A percentile compares a stretch with the other conserved stretches of the same genome.
These are phyloP conservation scores for Ascochyta fabae DNA, from an alignment of 2,329 filamentous ascomycete genomes.

Conservation along the genomic window DNA sequence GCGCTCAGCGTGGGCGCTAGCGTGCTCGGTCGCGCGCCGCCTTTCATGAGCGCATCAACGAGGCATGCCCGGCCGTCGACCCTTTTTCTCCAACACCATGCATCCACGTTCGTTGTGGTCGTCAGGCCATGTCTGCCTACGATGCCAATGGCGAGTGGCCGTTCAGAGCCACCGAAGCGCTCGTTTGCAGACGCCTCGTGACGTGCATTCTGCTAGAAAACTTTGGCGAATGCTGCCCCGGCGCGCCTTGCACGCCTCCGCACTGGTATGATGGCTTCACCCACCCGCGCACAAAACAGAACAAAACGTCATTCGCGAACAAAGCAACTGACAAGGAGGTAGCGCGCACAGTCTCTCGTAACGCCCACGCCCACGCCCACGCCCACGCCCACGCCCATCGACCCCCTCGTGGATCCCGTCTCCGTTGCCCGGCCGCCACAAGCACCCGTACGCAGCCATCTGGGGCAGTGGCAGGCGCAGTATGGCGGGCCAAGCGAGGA, in stretches of 20 bases:
- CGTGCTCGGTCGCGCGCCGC: conserved; percentile 18
- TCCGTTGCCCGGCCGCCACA: conserved; percentile 22
- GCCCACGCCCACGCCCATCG: conserved; percentile 8
- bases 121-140: conserved; percentile 29
- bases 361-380: conserved; percentile 11
- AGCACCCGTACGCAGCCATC: conserved; percentile 35
- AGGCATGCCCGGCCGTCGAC: no score
- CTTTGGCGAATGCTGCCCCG: conserved; percentile 12
- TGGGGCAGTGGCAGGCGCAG: conserved; percentile 53
- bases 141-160: conserved; percentile 34
- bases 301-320: not conserved
- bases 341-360: conserved; percentile 25
- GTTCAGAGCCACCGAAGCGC: not conserved
- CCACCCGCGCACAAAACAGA: not conserved
- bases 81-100: conserved; percentile 17
- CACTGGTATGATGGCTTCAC: conserved; percentile 24
- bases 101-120: conserved; percentile 21
- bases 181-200: not conserved
- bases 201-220: conserved; percentile 3
- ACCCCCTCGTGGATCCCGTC: conserved; percentile 17
- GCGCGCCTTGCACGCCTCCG: conserved; percentile 33
- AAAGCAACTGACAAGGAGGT: conserved; percentile 11
- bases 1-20: conserved; percentile 24
- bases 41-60: conserved; percentile 14
- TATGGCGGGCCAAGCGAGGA: conserved; percentile 45